Percentiles rank a stretch among this genome's conserved stretches.
Evolutionary conservation across 2,329 filamentous ascomycete genomes (phyloP).

Genomic region (Aureobasidium zeae): DNA sequence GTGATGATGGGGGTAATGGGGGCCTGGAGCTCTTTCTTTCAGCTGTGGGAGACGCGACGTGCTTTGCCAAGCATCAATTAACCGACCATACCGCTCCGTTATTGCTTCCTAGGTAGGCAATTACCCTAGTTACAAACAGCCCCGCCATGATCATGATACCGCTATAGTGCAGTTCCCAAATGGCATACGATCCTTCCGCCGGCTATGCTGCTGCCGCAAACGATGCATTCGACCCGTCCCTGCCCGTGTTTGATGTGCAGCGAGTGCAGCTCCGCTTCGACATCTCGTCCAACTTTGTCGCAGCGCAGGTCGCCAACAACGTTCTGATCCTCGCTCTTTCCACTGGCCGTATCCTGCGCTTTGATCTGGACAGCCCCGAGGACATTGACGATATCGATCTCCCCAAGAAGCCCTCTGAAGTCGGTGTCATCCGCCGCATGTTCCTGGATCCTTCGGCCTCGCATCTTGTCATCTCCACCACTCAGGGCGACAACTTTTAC

Average conservation of each 20-base stretch:
- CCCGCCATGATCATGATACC: constrained; percentile 6
- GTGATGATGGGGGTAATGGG: background rate
- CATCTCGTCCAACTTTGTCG: constrained; percentile 89
- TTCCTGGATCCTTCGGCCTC: constrained; percentile 96
- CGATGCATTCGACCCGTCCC: constrained; percentile 27
- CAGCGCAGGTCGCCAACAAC: constrained; percentile 94
- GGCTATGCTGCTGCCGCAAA: constrained; percentile 23
- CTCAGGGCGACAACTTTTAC: constrained; percentile 92
- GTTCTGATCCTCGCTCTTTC: constrained; percentile 86
- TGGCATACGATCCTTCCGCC: constrained; percentile 21
- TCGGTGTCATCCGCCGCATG: constrained; percentile 87
- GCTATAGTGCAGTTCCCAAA: too few relatives aligned
- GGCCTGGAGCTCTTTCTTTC: background rate
- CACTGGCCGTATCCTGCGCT: constrained; percentile 83
- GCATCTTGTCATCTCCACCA: constrained; percentile 84
- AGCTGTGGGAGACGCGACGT: constrained; percentile 1
- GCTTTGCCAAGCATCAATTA: constrained; percentile 10
- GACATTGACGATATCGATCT: constrained; percentile 98
- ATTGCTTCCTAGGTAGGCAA: too few relatives aligned
- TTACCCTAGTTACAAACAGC: too few relatives aligned
- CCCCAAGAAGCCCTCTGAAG: constrained; percentile 82
- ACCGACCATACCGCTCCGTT: background rate
- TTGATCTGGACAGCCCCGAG: constrained; percentile 84
- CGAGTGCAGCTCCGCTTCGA: constrained; percentile 89
- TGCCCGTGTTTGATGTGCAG: constrained; percentile 93